Evolutionary conservation across 2,329 filamentous ascomycete genomes (phyloP).

Genomic region (Proliferodiscus dingleyae): DNA sequence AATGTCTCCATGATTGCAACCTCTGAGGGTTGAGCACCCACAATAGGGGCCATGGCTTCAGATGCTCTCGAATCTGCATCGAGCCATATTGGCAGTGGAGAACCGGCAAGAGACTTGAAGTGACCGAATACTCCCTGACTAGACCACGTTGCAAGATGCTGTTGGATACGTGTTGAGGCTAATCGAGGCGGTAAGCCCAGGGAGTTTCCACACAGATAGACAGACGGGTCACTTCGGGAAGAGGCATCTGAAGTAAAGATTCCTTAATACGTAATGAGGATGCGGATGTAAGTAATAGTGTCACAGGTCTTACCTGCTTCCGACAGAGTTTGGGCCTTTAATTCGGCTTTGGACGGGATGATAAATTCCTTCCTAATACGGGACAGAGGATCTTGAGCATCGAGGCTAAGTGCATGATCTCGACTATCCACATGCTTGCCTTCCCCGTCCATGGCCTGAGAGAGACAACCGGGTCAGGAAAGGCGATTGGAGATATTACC

Average conservation of each 20-base stretch:
- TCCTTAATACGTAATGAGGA: neutral
- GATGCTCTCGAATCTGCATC: slow-evolving; percentile 66
- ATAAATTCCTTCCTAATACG: slow-evolving; percentile 66
- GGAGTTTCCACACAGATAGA: slow-evolving; percentile 78
- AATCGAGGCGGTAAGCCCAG: slow-evolving; percentile 68
- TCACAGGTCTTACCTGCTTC: slow-evolving; percentile 25
- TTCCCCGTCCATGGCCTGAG: slow-evolving; percentile 9
- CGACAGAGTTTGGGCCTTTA: slow-evolving; percentile 46
- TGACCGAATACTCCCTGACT: slow-evolving; percentile 74
- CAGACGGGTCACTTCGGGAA: slow-evolving; percentile 32
- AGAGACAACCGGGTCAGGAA: slow-evolving; percentile 1
- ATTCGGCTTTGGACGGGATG: slow-evolving; percentile 67
- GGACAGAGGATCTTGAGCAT: slow-evolving; percentile 55
- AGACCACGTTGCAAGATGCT: slow-evolving; percentile 70
- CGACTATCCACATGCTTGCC: slow-evolving; percentile 22
- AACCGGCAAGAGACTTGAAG: slow-evolving; percentile 61
- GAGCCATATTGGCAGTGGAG: slow-evolving; percentile 59
- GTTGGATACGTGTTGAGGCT: slow-evolving; percentile 58
- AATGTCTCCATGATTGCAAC: slow-evolving; percentile 77
- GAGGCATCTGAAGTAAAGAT: slow-evolving; percentile 15
- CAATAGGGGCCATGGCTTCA: slow-evolving; percentile 62
- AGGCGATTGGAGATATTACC: slow-evolving; percentile 9
- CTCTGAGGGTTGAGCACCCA: slow-evolving; percentile 63
- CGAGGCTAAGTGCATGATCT: slow-evolving; percentile 40
- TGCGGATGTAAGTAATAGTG: neutral